Conservation (phyloP, 1,139 yeast species). For the Hyphopichia burtonii region DNA sequence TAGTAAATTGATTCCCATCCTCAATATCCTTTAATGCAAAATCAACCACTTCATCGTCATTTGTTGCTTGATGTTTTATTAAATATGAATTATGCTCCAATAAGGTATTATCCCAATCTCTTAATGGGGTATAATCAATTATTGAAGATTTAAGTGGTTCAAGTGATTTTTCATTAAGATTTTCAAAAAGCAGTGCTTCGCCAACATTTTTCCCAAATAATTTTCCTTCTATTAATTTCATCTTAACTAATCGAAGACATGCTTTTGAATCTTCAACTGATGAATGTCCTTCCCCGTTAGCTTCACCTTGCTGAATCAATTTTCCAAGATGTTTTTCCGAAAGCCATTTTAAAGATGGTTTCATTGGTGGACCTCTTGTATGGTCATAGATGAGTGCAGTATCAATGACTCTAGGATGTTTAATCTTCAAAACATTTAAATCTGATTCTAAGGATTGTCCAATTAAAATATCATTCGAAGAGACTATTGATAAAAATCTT, state of each 20-base stretch:
- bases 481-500: constrained; percentile 42
- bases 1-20: constrained; percentile 44
- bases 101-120: constrained; percentile 17
- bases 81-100: constrained; percentile 6
- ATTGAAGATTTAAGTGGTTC: constrained; percentile 38
- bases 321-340: constrained; percentile 53
- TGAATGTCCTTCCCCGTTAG: constrained; percentile 67
- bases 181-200: constrained; percentile 30
- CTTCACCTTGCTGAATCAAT: constrained; percentile 59
- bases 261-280: constrained; percentile 84
- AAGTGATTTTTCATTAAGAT: constrained; percentile 18
- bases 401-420: constrained; percentile 68
- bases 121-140: constrained; percentile 29
- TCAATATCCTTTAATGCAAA: constrained; percentile 32
- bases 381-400: constrained; percentile 70
- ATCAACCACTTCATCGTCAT: constrained; percentile 61
- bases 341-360: constrained; percentile 73
- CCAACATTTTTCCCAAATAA: constrained; percentile 57
- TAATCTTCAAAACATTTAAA: constrained; percentile 54
- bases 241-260: constrained; percentile 72
- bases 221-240: constrained; percentile 66
- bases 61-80: constrained; percentile 28
- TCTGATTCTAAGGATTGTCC: constrained; percentile 79
- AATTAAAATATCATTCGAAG: constrained; percentile 53
- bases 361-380: constrained; percentile 73